phyloP scores from a whole-genome alignment of 192 early-diverging fungal genomes.

The Radiomyces spectabilis region DNA sequence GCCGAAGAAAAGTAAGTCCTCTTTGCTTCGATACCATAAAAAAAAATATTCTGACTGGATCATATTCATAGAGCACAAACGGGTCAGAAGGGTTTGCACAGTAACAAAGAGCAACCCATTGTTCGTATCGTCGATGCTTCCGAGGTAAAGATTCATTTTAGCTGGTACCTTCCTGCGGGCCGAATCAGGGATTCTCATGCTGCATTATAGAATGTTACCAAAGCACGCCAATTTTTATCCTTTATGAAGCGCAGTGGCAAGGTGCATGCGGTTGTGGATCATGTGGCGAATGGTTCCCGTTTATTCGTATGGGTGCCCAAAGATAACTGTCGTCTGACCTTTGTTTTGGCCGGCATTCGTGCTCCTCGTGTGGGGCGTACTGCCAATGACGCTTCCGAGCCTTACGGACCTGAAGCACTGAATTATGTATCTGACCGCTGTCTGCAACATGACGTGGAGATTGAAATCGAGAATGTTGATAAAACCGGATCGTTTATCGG shows the following conservation, averaged over 20 bases:
- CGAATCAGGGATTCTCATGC: too few relatives aligned
- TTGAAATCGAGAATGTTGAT: slow-evolving; percentile 82
- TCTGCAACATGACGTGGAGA: slow-evolving; percentile 89
- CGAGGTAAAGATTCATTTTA: slow-evolving; percentile 22
- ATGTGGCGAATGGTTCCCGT: slow-evolving; percentile 75
- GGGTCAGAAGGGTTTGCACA: slow-evolving; percentile 74
- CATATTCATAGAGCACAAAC: slow-evolving; percentile 24
- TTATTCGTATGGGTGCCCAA: slow-evolving; percentile 79
- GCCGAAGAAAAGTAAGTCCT: slow-evolving; percentile 60
- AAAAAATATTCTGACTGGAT: neutral
- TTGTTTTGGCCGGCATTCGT: slow-evolving; percentile 83
- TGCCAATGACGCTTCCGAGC: slow-evolving; percentile 69
- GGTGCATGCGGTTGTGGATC: slow-evolving; percentile 80
- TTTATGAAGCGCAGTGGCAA: slow-evolving; percentile 77
- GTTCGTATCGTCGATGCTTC: slow-evolving; percentile 78
- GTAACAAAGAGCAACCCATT: slow-evolving; percentile 69
- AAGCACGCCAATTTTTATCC: slow-evolving; percentile 82
- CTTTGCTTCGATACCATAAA: neutral
- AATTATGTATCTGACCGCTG: slow-evolving; percentile 51
- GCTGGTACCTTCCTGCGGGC: too few relatives aligned
- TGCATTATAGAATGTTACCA: slow-evolving; percentile 47
- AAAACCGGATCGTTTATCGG: slow-evolving; percentile 93
- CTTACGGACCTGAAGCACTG: slow-evolving; percentile 79
- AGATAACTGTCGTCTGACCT: slow-evolving; percentile 74
- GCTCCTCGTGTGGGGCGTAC: slow-evolving; percentile 71